Conservation (phyloP, 2,329 filamentous ascomycete genomes). For the Lasiodiplodia theobromae region DNA sequence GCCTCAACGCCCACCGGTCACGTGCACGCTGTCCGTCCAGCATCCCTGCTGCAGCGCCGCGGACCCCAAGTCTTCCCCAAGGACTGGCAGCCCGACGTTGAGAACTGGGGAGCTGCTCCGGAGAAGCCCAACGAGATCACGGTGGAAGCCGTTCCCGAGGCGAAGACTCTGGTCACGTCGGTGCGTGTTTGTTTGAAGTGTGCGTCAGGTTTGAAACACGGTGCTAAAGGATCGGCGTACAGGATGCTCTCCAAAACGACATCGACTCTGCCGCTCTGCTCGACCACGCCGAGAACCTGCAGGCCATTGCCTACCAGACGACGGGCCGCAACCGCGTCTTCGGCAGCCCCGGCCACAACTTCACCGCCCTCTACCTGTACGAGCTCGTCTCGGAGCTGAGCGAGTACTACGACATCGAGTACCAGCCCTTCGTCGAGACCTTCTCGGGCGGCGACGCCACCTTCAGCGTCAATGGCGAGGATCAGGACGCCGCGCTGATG, state of each 20-base stretch:
- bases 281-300: constrained; percentile 43
- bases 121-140: constrained; percentile 15
- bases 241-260: constrained; percentile 38
- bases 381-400: constrained; percentile 38
- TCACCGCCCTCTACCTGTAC: constrained; percentile 43
- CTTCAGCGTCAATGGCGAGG: constrained; percentile 37
- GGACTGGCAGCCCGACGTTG: constrained; percentile 12
- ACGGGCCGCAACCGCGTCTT: constrained; percentile 47
- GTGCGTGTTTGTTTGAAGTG: background rate
- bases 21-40: constrained; percentile 4
- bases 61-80: background rate
- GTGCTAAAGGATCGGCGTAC: background rate
- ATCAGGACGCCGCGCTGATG: constrained; percentile 40
- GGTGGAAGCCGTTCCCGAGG: background rate
- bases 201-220: background rate
- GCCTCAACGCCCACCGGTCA: constrained; percentile 1
- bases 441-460: constrained; percentile 42
- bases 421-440: constrained; percentile 45
- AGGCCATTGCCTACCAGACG: constrained; percentile 40
- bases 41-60: constrained; percentile 5
- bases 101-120: constrained; percentile 2
- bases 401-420: constrained; percentile 45
- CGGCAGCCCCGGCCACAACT: constrained; percentile 45
- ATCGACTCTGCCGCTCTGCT: constrained; percentile 43
- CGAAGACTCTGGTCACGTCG: constrained; percentile 10